These are phyloP conservation scores for Microthlaspi erraticum DNA, from an alignment of 345 rosid species.

Conservation along the genomic window DNA sequence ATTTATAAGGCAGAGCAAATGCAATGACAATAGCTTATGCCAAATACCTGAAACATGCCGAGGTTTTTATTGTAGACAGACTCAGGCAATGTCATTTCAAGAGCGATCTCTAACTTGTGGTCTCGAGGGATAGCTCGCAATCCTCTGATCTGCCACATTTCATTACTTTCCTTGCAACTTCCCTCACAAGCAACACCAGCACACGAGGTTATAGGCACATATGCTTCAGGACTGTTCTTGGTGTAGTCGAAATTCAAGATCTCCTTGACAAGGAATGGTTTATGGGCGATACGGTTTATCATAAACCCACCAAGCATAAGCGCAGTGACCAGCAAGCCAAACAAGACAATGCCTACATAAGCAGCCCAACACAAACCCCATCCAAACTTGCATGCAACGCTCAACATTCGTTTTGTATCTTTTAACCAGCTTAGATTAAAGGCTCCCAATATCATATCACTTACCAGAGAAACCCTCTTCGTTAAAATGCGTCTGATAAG, in stretches of 20 bases:
- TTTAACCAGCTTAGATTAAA: constrained; percentile 49
- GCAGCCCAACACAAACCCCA: constrained; percentile 74
- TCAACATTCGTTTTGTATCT: constrained; percentile 54
- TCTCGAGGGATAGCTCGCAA: constrained; percentile 35
- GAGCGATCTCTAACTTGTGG: constrained; percentile 38
- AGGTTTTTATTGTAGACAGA: constrained; percentile 80
- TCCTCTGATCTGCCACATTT: constrained; percentile 34
- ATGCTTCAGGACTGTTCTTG: constrained; percentile 66
- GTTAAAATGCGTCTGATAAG: constrained; percentile 45
- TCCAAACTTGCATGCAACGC: constrained; percentile 51
- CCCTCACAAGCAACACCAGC: constrained; percentile 50
- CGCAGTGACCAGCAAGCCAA: constrained; percentile 58
- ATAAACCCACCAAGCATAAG: constrained; percentile 58
- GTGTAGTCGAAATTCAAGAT: constrained; percentile 61
- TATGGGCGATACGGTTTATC: constrained; percentile 62
- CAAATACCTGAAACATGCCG: constrained; percentile 83
- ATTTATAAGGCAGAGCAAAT: too few relatives aligned
- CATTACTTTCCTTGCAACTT: constrained; percentile 55
- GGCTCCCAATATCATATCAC: constrained; percentile 40
- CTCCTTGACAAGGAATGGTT: constrained; percentile 63
- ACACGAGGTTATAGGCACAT: constrained; percentile 63
- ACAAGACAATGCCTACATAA: constrained; percentile 67
- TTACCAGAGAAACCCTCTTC: constrained; percentile 34
- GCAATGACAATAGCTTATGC: constrained; percentile 9
- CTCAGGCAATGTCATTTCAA: constrained; percentile 66